Base-by-base conservation (phyloP, 345 rosid genomes). In the Arabidopsis arenosa region DNA sequence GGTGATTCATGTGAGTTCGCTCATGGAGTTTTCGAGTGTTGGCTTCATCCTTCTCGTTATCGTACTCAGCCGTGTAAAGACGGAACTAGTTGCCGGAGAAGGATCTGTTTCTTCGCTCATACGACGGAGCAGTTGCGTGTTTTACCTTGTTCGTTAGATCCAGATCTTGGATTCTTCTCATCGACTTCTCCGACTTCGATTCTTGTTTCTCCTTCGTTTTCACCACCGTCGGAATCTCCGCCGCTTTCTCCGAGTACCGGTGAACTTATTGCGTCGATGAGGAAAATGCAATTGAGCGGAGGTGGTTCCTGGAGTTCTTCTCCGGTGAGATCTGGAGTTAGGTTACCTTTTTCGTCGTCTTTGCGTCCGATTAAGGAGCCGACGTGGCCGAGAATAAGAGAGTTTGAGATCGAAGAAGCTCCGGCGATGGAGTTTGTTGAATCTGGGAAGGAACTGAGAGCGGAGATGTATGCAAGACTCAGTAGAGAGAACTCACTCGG, bases 51-150 rank as follows among this genome's bases (percentile, higher is more conserved):
- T 4, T 83, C 86, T 0, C 86, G 93, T 5, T 90, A 93, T 75
- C 86, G 98, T 3, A 90, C 98, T 9, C 93, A 86, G 72, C 93
- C 93, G 1, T 90, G 98, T 68, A 93, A 93, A 63, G 98, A 90
- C 21, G 97, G 98, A 1, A 82, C 73, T 0, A 80, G 75, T 72
- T 89, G 97, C 76, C 78, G 78, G 37, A 84, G 98, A 13, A 83
- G 83, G 52, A 92, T 93, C 45, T 93, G 97, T 58, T 90, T 93
- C 80, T 93, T 93, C 12, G 97, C 97, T 67, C 98, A 93, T 73
- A 80, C 93, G 17, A 87, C 89, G 5, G 95, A 90, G 66, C 90
- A 93, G 85, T 96, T 93, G 0, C 79, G 98, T 2, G 59, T 81
- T 39, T 40, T 84, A 4, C 78, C 85, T 5, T 68, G 79, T 14